These are phyloP conservation scores for Aspergillus tamarii DNA, from an alignment of 2,329 filamentous ascomycete species.

Conservation along the genomic window DNA sequence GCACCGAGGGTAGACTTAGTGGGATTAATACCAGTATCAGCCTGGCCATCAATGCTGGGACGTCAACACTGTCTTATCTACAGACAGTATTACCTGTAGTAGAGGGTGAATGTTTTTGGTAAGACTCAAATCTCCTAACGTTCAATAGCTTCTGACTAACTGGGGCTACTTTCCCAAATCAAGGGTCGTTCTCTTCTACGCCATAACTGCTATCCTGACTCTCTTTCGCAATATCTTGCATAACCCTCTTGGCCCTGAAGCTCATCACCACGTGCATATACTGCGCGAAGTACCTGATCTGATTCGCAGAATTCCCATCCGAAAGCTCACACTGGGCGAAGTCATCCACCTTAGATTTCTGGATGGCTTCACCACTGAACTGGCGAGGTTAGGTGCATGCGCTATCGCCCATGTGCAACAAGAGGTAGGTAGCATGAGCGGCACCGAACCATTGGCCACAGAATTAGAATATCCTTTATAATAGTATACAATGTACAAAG, in stretches of 20 bases:
- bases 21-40: not conserved
- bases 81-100: not conserved
- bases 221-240: slow-evolving; percentile 55
- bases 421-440: too few relatives aligned
- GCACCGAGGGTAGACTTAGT: too few relatives aligned
- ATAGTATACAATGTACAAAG: too few relatives aligned
- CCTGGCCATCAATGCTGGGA: slow-evolving; percentile 46
- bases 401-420: not conserved
- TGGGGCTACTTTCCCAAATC: not conserved
- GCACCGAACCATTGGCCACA: too few relatives aligned
- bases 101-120: not conserved
- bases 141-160: not conserved
- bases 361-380: not conserved
- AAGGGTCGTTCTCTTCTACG: slow-evolving; percentile 57
- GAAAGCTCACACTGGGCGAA: slow-evolving; percentile 5
- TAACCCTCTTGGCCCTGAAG: slow-evolving; percentile 42
- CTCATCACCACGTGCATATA: slow-evolving; percentile 10
- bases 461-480: too few relatives aligned
- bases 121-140: not conserved
- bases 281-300: not conserved
- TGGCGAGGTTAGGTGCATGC: not conserved
- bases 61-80: slow-evolving; percentile 20
- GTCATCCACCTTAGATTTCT: not conserved
- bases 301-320: slow-evolving; percentile 8
- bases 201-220: slow-evolving; percentile 51